phyloP scores from a whole-genome alignment of 805 yeast species.

The Zygosaccharomyces kombuchaensis region DNA sequence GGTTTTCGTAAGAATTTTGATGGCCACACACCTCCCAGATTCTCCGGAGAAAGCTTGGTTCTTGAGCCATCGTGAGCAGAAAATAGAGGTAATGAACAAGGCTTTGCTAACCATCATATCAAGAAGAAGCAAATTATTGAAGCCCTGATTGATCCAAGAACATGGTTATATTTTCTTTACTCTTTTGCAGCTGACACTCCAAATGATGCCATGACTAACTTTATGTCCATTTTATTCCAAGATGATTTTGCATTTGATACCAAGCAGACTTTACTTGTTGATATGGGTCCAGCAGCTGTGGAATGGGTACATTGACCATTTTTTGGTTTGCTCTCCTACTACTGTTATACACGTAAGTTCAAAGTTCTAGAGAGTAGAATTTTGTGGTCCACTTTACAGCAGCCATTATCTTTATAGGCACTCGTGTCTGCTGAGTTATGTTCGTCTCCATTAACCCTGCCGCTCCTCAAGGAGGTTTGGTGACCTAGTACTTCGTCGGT shows the following conservation, averaged over 20 bases:
- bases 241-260: constrained; percentile 39
- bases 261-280: constrained; percentile 37
- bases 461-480: constrained; percentile 39
- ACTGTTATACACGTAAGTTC: constrained; percentile 7
- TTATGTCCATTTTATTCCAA: constrained; percentile 40
- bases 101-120: constrained; percentile 53
- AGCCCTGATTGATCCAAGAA: constrained; percentile 45
- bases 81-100: constrained; percentile 49
- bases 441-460: constrained; percentile 42
- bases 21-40: constrained; percentile 53
- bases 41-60: constrained; percentile 49
- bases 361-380: constrained; percentile 16
- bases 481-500: constrained; percentile 40
- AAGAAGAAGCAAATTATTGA: constrained; percentile 52
- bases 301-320: constrained; percentile 29
- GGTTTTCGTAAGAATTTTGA: constrained; percentile 44
- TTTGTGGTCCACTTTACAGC: constrained; percentile 28
- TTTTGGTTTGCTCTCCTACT: constrained; percentile 16
- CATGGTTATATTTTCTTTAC: constrained; percentile 44
- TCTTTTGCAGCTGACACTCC: constrained; percentile 43
- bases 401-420: constrained; percentile 30
- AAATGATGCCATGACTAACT: constrained; percentile 54
- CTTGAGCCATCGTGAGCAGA: constrained; percentile 43
- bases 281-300: constrained; percentile 42
- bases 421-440: constrained; percentile 36